phyloP scores from a whole-genome alignment of 78 protist species.

The Bigelowiella natans region DNA sequence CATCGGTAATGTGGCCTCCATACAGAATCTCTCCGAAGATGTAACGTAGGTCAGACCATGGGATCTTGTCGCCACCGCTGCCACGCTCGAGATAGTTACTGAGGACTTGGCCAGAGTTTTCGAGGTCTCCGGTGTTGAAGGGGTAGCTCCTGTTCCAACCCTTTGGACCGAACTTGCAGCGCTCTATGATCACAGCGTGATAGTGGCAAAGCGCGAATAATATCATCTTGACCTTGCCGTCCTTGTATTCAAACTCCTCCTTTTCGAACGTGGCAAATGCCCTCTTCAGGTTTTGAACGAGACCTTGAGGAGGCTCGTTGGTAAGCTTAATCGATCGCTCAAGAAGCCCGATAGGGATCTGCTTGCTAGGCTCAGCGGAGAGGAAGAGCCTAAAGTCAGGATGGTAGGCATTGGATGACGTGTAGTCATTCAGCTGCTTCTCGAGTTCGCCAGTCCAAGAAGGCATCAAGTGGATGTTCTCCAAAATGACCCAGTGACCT shows the following conservation, averaged over 20 bases:
- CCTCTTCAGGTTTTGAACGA: conserved; percentile 27
- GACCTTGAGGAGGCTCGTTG: conserved; percentile 80
- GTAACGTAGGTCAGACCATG: conserved; percentile 82
- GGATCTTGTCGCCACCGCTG: conserved; percentile 36
- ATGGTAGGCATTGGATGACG: not conserved
- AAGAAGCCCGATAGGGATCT: conserved; percentile 44
- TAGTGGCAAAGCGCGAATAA: conserved; percentile 69
- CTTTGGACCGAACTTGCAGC: conserved; percentile 76
- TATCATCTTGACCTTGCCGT: conserved; percentile 52
- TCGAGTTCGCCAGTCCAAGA: conserved; percentile 60
- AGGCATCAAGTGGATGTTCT: conserved; percentile 68
- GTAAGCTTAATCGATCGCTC: conserved; percentile 69
- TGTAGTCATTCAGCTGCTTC: conserved; percentile 47
- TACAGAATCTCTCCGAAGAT: conserved; percentile 84
- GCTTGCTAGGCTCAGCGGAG: conserved; percentile 33
- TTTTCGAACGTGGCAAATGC: conserved; percentile 42
- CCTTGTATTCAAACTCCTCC: conserved; percentile 41
- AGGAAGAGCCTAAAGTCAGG: conserved; percentile 61
- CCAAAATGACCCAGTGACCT: conserved; percentile 71
- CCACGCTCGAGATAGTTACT: conserved; percentile 59
- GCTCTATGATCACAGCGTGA: conserved; percentile 74
- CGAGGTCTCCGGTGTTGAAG: conserved; percentile 75
- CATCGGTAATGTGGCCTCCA: conserved; percentile 84
- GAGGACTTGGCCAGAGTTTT: conserved; percentile 49
- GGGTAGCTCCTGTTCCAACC: conserved; percentile 80